phyloP scores from a whole-genome alignment of 441 rosid genomes.

The Kokia cookei region DNA sequence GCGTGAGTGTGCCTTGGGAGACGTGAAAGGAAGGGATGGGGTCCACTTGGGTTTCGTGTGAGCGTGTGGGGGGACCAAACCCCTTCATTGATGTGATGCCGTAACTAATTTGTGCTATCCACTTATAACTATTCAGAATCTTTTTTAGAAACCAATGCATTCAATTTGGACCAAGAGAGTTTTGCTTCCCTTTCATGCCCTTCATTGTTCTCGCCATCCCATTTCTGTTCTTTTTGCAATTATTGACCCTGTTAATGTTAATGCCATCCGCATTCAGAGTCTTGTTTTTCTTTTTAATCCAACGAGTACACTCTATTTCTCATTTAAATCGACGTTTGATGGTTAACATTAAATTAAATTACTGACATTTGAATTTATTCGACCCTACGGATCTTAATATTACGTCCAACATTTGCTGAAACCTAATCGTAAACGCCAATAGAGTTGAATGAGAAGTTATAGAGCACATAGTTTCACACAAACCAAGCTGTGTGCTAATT shows the following conservation, averaged over 20 bases:
- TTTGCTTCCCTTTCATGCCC: neutral
- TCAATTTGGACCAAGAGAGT: constrained; percentile 1
- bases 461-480: neutral
- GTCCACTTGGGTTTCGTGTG: constrained; percentile 15
- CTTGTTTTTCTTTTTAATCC: too few relatives aligned
- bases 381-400: too few relatives aligned
- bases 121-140: neutral
- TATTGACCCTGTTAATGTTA: neutral
- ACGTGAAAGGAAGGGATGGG: neutral
- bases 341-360: too few relatives aligned
- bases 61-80: constrained; percentile 19
- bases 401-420: too few relatives aligned
- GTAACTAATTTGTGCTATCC: constrained; percentile 14
- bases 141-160: neutral
- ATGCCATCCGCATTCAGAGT: too few relatives aligned
- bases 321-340: too few relatives aligned
- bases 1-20: constrained; percentile 10
- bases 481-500: neutral
- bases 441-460: too few relatives aligned
- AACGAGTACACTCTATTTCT: too few relatives aligned
- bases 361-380: too few relatives aligned
- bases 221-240: neutral
- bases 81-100: constrained; percentile 23
- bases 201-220: neutral
- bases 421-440: too few relatives aligned